Evolutionary conservation across 1,284 basidiomycete genomes (phyloP).

Genomic region (Trichosporon ovoides): DNA sequence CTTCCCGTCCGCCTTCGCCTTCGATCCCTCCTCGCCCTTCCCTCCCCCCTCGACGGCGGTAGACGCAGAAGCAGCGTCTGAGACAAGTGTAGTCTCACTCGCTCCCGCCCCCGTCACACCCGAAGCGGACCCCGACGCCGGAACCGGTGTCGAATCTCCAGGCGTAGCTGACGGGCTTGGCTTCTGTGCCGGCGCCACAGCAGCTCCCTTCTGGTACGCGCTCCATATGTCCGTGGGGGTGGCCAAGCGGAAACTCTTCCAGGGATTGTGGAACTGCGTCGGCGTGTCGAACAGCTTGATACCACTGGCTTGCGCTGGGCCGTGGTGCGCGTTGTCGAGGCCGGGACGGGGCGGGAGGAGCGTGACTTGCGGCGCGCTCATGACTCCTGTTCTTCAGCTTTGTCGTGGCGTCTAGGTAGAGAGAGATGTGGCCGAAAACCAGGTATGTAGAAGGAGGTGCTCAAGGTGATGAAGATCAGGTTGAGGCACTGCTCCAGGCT

Average conservation of each 20-base stretch:
- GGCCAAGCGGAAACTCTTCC: slow-evolving; percentile 44
- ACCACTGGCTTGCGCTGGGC: neutral
- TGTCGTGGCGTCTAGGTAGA: no score
- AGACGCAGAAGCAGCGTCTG: neutral
- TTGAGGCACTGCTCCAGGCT: no score
- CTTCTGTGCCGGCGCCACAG: slow-evolving; percentile 36
- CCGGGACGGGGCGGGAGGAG: neutral
- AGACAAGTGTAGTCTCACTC: neutral
- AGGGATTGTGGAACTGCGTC: slow-evolving; percentile 45
- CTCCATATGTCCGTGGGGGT: slow-evolving; percentile 36
- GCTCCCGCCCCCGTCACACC: neutral
- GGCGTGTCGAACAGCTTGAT: slow-evolving; percentile 20
- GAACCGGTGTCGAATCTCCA: neutral
- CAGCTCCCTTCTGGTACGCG: slow-evolving; percentile 43
- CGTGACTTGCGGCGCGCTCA: slow-evolving; percentile 1
- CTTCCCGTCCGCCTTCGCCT: slow-evolving; percentile 11
- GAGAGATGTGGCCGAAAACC: no score
- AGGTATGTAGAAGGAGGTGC: no score
- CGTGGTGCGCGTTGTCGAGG: slow-evolving; percentile 13
- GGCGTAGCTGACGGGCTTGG: no score
- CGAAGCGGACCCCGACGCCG: no score
- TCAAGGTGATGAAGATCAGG: no score
- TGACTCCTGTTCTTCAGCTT: neutral
- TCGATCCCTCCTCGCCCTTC: slow-evolving; percentile 16
- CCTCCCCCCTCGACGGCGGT: neutral